These are phyloP conservation scores for Gynochthodes officinalis DNA, from an alignment of 257 asterid genomes.

Conservation along the genomic window DNA sequence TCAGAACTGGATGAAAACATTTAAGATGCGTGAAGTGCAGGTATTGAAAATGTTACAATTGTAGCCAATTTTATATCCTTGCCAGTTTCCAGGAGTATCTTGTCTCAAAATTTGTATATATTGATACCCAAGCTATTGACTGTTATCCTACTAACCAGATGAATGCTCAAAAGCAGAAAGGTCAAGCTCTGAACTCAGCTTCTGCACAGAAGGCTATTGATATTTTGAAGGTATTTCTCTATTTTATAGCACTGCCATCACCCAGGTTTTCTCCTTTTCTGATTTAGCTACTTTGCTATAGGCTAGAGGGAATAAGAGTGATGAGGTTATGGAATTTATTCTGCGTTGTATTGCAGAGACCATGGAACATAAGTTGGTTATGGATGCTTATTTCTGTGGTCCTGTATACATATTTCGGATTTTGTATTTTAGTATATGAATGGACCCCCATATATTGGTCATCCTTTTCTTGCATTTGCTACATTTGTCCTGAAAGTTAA, in stretches of 20 bases:
- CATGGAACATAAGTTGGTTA: not conserved
- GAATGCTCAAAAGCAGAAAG: slow-evolving; percentile 89
- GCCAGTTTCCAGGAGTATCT: not conserved
- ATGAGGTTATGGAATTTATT: not conserved
- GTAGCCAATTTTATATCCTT: not conserved
- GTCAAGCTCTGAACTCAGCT: slow-evolving; percentile 62
- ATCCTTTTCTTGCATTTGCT: not conserved
- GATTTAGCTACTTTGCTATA: not conserved
- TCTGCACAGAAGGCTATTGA: slow-evolving; percentile 86
- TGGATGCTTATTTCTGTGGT: not conserved
- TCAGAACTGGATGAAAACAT: slow-evolving; percentile 86
- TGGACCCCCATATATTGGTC: not conserved
- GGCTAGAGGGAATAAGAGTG: not conserved
- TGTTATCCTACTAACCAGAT: slow-evolving; percentile 32
- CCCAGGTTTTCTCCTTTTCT: not conserved
- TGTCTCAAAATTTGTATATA: not conserved
- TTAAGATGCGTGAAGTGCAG: slow-evolving; percentile 83
- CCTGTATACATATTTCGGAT: not conserved
- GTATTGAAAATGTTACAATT: slow-evolving; percentile 26
- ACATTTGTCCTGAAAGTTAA: not conserved
- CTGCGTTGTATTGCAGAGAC: not conserved
- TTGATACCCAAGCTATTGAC: not conserved
- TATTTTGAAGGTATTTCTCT: slow-evolving; percentile 57
- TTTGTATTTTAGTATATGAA: not conserved
- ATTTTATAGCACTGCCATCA: not conserved